Conservation (phyloP, 306 rosid species). For the Cucumis hystrix region DNA sequence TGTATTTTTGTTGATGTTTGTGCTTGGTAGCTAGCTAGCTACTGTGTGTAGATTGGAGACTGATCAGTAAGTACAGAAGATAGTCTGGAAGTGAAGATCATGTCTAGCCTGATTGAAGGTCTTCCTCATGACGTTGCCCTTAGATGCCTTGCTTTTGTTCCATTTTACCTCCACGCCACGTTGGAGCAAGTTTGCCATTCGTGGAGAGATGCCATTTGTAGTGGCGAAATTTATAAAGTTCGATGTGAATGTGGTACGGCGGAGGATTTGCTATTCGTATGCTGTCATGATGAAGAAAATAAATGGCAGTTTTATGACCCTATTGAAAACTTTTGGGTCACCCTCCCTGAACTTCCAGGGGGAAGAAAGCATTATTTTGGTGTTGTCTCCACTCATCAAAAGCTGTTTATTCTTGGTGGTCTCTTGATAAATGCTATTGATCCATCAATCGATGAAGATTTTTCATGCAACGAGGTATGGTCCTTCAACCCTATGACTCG, state of each 20-base stretch:
- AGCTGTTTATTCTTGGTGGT: constrained; percentile 85
- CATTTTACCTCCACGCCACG: constrained; percentile 71
- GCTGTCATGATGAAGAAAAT: constrained; percentile 77
- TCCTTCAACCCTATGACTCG: constrained; percentile 24
- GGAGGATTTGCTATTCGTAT: constrained; percentile 66
- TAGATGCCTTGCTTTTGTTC: constrained; percentile 86
- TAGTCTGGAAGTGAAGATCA: constrained; percentile 19
- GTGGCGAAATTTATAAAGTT: constrained; percentile 53
- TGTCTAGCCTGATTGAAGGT: constrained; percentile 85
- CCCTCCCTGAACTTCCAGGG: constrained; percentile 86
- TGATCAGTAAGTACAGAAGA: constrained; percentile 11
- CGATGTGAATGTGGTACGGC: constrained; percentile 60
- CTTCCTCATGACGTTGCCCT: constrained; percentile 80
- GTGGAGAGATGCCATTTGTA: constrained; percentile 66
- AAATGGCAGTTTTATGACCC: constrained; percentile 89
- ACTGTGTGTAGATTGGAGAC: background rate
- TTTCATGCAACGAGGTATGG: constrained; percentile 81
- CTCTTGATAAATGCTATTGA: constrained; percentile 37
- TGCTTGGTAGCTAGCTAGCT: background rate
- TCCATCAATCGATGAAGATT: constrained; percentile 60
- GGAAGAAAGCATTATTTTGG: constrained; percentile 42
- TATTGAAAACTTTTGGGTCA: constrained; percentile 70
- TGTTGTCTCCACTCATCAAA: constrained; percentile 63
- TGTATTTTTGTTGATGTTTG: background rate
- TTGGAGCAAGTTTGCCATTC: constrained; percentile 75